These are phyloP conservation scores for Venturia nashicola DNA, from an alignment of 2,329 filamentous ascomycete species.

Conservation along the genomic window DNA sequence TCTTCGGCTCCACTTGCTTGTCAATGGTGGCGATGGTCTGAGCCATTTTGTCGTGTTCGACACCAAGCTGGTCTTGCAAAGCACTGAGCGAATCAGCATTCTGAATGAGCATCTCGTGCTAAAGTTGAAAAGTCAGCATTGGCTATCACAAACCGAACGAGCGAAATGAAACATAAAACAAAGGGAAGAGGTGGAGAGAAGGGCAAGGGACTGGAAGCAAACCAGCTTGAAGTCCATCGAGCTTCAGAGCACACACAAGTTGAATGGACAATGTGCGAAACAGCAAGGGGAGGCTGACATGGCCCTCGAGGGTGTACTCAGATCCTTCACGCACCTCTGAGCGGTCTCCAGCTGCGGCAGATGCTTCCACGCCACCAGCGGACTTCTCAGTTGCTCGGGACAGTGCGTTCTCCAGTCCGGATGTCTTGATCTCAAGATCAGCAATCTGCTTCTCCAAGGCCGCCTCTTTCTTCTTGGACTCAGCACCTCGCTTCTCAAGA, in stretches of 20 bases:
- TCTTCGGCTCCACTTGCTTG: background rate
- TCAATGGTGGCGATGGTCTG: background rate
- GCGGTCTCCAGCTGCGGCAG: background rate
- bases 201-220: background rate
- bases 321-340: conserved; percentile 3
- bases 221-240: background rate
- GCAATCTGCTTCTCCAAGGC: background rate
- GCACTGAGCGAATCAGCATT: background rate
- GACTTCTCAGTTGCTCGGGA: background rate
- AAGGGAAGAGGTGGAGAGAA: background rate
- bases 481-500: background rate
- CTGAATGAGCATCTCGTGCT: background rate
- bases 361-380: background rate
- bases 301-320: conserved; percentile 1
- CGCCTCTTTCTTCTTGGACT: background rate
- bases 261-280: background rate
- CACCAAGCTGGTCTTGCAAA: background rate
- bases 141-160: background rate
- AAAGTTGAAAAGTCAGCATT: background rate
- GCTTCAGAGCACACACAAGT: background rate
- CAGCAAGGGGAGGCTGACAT: conserved; percentile 2
- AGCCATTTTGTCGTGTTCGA: background rate
- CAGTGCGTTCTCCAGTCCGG: background rate
- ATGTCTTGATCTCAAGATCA: background rate
- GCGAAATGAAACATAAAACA: background rate